Base-by-base conservation (phyloP, 1,139 yeast species). In the Blastobotrys buckinghamii region DNA sequence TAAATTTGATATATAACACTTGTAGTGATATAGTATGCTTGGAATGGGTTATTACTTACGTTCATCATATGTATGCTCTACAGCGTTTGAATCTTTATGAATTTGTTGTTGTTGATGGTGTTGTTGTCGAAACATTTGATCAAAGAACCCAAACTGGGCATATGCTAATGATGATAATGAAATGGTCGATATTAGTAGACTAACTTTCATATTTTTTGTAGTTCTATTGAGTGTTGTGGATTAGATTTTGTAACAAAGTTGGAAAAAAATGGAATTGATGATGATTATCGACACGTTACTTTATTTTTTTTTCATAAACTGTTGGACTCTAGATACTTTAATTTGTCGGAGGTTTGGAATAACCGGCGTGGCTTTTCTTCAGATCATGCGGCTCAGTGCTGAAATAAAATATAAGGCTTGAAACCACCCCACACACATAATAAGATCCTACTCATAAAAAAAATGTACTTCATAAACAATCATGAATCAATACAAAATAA, bases 71-170 rank as follows among this genome's bases (percentile, higher is more conserved):
- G 61, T 57, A 42, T 59, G 62, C 41, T 66, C 71, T 10, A 66
- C 61, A 59, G 63, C 59, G 48, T 61, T 60, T 22, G 64, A 57
- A 40, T 54, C 64, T 40, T 58, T 59, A 8, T 53, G 55, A 17
- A 52, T 51, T 13, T 50, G 49, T n/a, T 46, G 58, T 30, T 59
- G 56, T 39, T 57, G 59, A 41, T 59, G 58, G 13, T 55, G 60
- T 48, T 59, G 59, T 42, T 64, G 63, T 38, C 55, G 51, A 52
- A 69, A 66, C 55, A 69, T 51, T 24, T 69, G 69, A 42, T 68
- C 70, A 45, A 69, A 69, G 50, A 59, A 55, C n/a, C 63, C 65
- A 50, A 61, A 61, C 50, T 61, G 65, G 5, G 63, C 65, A 26
- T 40, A 39, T 13, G 49, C 57, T 12, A 24, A 7, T 15, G 36